These are phyloP conservation scores for Metroxylon sagu DNA, from an alignment of 176 grass and related monocot genomes.

Conservation along the genomic window DNA sequence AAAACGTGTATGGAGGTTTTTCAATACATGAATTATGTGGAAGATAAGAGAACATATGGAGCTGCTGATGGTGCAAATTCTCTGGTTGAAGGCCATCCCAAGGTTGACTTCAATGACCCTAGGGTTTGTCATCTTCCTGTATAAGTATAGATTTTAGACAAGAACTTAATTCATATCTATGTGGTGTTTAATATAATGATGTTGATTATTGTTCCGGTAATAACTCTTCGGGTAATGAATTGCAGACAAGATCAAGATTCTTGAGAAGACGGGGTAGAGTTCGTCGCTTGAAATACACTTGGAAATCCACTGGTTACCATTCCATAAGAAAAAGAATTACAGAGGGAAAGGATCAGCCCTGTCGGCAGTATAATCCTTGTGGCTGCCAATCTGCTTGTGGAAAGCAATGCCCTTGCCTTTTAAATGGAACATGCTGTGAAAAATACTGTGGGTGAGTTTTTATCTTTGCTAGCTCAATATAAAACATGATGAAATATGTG, in stretches of 20 bases:
- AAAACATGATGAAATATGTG: no score
- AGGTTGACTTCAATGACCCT: constrained; percentile 25
- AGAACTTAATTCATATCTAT: no score
- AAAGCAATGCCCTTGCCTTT: constrained; percentile 77
- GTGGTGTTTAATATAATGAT: neutral
- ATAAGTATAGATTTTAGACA: no score
- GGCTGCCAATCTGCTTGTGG: constrained; percentile 88
- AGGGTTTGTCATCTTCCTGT: neutral
- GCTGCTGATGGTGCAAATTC: constrained; percentile 52
- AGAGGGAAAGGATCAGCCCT: constrained; percentile 89
- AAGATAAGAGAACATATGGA: constrained; percentile 54
- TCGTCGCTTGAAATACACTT: constrained; percentile 84
- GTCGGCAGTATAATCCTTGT: constrained; percentile 87
- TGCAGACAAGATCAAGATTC: constrained; percentile 63
- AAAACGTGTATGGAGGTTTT: constrained; percentile 89
- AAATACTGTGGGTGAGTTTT: constrained; percentile 81
- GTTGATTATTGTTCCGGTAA: neutral
- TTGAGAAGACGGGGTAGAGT: constrained; percentile 80
- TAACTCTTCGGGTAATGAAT: constrained; percentile 49
- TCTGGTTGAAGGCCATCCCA: constrained; percentile 88
- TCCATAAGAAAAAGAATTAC: constrained; percentile 93
- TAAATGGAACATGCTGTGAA: constrained; percentile 93
- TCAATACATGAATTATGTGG: constrained; percentile 79
- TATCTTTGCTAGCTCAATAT: constrained; percentile 1
- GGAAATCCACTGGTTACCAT: constrained; percentile 93